These are phyloP conservation scores for Aspergillus cejpii DNA, from an alignment of 2,329 filamentous ascomycete species.

Conservation along the genomic window DNA sequence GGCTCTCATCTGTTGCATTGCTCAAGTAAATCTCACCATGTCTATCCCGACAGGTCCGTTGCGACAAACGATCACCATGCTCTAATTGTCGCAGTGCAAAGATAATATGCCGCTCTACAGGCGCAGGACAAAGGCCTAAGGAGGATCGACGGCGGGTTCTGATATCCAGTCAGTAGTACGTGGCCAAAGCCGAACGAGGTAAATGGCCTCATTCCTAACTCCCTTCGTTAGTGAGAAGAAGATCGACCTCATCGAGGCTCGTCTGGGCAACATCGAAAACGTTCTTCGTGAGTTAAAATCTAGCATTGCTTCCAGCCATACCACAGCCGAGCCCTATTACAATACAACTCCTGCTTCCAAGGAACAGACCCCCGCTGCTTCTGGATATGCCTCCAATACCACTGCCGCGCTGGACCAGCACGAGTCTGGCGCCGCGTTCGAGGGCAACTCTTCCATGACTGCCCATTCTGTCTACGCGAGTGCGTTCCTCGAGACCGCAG, in stretches of 20 bases:
- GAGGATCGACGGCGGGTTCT: conserved; percentile 38
- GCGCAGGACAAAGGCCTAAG: conserved; percentile 28
- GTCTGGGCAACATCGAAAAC: conserved; percentile 45
- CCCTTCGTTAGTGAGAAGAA: conserved; percentile 45
- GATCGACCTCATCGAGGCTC: conserved; percentile 48
- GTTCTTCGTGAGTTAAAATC: conserved; percentile 23
- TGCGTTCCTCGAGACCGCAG: conserved; percentile 39
- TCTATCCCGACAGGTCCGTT: conserved; percentile 31
- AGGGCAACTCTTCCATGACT: conserved; percentile 46
- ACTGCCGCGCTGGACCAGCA: conserved; percentile 24
- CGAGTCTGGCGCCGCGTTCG: conserved; percentile 34
- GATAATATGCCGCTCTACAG: conserved; percentile 35
- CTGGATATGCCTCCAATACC: conserved; percentile 14
- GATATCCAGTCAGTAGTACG: conserved; percentile 41
- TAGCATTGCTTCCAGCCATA: conserved; percentile 5
- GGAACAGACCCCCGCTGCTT: conserved; percentile 8
- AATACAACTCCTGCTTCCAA: conserved; percentile 12
- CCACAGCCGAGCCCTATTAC: conserved; percentile 2
- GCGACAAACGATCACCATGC: conserved; percentile 39
- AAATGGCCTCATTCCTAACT: conserved; percentile 1
- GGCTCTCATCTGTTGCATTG: neutral
- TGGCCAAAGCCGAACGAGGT: neutral
- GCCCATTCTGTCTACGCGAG: conserved; percentile 46
- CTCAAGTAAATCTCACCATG: neutral
- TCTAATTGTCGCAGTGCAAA: conserved; percentile 37